Conservation (phyloP, 441 rosid genomes). For the Daphne laureola region DNA sequence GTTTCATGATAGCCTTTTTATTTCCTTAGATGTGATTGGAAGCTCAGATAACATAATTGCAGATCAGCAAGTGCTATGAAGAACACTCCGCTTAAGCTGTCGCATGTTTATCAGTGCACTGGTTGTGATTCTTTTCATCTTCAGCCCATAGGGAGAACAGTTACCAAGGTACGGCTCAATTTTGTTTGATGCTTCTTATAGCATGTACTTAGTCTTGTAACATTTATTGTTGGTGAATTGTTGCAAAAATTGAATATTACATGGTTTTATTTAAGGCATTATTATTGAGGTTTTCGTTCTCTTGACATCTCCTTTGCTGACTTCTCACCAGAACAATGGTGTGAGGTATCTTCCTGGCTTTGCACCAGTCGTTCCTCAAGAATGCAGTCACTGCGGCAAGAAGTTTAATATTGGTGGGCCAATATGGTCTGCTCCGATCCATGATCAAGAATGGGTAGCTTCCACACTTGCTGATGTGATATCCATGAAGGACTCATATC, state of each 20-base stretch:
- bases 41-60: constrained; percentile 26
- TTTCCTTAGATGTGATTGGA: constrained; percentile 8
- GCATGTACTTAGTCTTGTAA: not conserved
- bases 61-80: constrained; percentile 98
- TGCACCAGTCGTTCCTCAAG: constrained; percentile 92
- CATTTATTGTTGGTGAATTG: too few relatives aligned
- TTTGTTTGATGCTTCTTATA: constrained; percentile 1
- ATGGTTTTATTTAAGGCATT: constrained; percentile 5
- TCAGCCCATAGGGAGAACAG: constrained; percentile 80
- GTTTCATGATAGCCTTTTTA: constrained; percentile 8
- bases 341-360: constrained; percentile 83
- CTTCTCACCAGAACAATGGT: constrained; percentile 53
- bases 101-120: constrained; percentile 88
- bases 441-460: constrained; percentile 87
- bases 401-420: constrained; percentile 97
- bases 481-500: constrained; percentile 68
- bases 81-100: constrained; percentile 96
- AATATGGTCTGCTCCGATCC: constrained; percentile 97
- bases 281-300: not conserved
- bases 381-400: constrained; percentile 85
- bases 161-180: constrained; percentile 54
- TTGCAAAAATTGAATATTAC: too few relatives aligned
- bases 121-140: constrained; percentile 99
- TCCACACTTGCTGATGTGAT: constrained; percentile 53
- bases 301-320: constrained; percentile 11